Conservation (phyloP, 2,329 filamentous ascomycete species). For the Paracamarosporium sp. region DNA sequence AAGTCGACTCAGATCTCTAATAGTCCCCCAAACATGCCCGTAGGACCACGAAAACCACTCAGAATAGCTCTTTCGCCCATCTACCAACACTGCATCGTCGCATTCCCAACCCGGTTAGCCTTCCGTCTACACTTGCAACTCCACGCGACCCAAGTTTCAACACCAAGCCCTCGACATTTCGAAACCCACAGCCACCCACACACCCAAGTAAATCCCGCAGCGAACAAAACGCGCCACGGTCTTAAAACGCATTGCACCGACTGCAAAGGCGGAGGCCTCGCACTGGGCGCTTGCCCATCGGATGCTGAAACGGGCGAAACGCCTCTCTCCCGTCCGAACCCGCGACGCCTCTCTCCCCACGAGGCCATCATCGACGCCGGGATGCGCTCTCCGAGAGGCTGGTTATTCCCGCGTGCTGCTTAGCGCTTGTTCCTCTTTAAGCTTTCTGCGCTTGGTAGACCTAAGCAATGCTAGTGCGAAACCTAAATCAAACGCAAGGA, state of each 20-base stretch:
- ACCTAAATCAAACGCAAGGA: not conserved
- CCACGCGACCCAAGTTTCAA: not conserved
- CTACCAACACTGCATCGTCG: not conserved
- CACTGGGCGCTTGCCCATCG: not conserved
- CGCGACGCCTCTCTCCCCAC: not conserved
- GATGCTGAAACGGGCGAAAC: constrained; percentile 17
- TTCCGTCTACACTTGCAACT: not conserved
- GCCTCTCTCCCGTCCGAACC: constrained; percentile 2
- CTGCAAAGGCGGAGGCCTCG: not conserved
- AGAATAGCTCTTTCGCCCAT: not conserved
- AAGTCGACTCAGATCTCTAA: no score
- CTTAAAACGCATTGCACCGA: not conserved
- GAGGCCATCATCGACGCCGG: constrained; percentile 1
- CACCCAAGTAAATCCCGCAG: not conserved
- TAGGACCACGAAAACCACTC: no score
- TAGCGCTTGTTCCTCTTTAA: not conserved
- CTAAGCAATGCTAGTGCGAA: constrained; percentile 1
- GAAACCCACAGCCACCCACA: not conserved
- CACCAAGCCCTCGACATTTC: constrained; percentile 6
- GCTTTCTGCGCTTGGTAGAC: not conserved
- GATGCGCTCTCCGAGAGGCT: not conserved
- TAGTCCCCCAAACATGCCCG: no score
- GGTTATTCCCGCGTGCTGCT: not conserved
- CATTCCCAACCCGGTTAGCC: not conserved
- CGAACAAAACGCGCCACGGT: not conserved